These are phyloP conservation scores for Kluyveromyces nonfermentans DNA, from an alignment of 805 yeast species.

Conservation along the genomic window DNA sequence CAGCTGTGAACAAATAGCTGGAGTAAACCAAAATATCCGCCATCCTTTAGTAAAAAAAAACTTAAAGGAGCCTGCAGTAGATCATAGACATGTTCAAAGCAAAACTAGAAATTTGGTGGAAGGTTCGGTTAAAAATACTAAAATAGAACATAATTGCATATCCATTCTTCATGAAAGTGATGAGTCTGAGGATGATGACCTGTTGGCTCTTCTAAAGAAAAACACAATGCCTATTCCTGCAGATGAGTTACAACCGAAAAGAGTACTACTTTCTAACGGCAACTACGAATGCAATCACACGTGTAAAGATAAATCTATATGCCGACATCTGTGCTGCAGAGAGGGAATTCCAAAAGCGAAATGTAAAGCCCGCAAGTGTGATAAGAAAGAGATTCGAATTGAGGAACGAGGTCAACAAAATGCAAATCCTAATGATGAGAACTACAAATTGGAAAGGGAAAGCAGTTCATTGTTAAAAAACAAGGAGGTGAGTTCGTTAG, in stretches of 20 bases:
- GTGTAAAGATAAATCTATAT: constrained; percentile 32
- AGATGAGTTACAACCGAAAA: constrained; percentile 1
- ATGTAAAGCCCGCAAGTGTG: not conserved
- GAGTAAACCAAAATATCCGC: constrained; percentile 12
- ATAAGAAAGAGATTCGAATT: not conserved
- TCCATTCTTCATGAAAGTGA: constrained; percentile 11
- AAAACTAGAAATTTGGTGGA: not conserved
- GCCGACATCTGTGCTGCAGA: constrained; percentile 41
- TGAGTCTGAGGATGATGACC: constrained; percentile 24
- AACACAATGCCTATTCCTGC: constrained; percentile 4
- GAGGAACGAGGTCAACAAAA: not conserved
- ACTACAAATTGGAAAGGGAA: too few species aligned
- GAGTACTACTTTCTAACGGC: constrained; percentile 17
- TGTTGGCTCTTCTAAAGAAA: constrained; percentile 17
- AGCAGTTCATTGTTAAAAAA: not conserved
- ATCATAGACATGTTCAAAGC: not conserved
- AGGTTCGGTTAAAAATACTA: not conserved
- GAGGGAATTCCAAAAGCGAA: constrained; percentile 30
- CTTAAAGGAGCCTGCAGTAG: not conserved
- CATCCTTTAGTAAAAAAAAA: not conserved
- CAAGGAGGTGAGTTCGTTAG: too few species aligned
- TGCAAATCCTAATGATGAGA: not conserved
- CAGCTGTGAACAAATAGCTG: constrained; percentile 34
- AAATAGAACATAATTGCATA: not conserved
- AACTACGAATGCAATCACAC: constrained; percentile 34